Evolutionary conservation across 2,329 filamentous ascomycete genomes (phyloP).

Genomic region (Talaromyces sp.): DNA sequence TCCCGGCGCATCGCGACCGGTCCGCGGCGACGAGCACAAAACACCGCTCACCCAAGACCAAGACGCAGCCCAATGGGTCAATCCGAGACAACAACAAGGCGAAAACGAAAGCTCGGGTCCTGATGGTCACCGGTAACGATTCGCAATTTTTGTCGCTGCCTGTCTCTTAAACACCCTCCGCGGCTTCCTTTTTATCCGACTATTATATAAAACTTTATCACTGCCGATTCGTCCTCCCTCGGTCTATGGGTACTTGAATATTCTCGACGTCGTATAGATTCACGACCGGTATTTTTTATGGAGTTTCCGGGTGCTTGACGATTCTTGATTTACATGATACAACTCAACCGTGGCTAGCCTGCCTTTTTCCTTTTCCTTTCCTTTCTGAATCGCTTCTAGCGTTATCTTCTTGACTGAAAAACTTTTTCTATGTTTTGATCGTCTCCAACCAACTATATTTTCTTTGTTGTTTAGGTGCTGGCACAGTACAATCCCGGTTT

Average conservation of each 20-base stretch:
- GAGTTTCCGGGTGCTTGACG: neutral
- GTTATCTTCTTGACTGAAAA: neutral
- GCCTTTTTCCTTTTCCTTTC: neutral
- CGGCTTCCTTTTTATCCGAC: neutral
- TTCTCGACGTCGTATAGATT: neutral
- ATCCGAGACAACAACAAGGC: slow-evolving; percentile 21
- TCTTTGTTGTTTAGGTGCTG: neutral
- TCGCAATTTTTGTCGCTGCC: neutral
- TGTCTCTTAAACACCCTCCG: neutral
- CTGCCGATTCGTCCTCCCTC: neutral
- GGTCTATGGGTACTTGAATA: neutral
- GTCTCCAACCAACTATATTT: neutral
- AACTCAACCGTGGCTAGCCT: neutral
- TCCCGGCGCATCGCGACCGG: slow-evolving; percentile 34
- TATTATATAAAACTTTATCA: neutral
- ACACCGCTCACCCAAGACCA: slow-evolving; percentile 32
- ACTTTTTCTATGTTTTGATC: neutral
- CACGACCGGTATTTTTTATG: neutral
- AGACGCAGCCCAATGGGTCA: slow-evolving; percentile 28
- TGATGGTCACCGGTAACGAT: neutral
- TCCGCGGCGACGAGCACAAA: slow-evolving; percentile 36
- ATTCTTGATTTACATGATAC: neutral
- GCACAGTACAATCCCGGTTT: neutral
- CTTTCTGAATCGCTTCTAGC: neutral
- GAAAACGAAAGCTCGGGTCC: slow-evolving; percentile 9